These are phyloP conservation scores for Aspergillus pseudoterreus DNA, from an alignment of 2,329 filamentous ascomycete species.

Conservation along the genomic window DNA sequence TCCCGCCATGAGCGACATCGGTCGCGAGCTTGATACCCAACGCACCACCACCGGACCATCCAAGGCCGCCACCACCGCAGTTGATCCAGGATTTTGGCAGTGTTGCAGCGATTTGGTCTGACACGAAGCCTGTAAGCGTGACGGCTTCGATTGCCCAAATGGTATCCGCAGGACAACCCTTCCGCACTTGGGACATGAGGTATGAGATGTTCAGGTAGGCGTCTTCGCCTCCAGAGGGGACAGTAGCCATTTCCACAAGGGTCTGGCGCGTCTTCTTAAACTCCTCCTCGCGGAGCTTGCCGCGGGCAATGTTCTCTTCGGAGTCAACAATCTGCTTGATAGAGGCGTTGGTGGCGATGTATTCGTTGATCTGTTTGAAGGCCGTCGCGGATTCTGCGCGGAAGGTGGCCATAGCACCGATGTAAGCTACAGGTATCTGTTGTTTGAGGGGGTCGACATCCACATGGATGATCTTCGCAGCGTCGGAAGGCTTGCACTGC, in stretches of 20 bases:
- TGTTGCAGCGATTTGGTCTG: constrained; percentile 67
- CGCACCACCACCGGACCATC: constrained; percentile 74
- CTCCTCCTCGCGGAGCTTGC: constrained; percentile 53
- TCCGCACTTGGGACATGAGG: constrained; percentile 54
- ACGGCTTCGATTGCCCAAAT: constrained; percentile 78
- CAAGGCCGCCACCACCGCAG: constrained; percentile 74
- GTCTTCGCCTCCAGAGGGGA: constrained; percentile 53
- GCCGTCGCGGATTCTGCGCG: constrained; percentile 62
- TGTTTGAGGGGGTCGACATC: constrained; percentile 67
- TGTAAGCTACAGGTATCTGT: constrained; percentile 70
- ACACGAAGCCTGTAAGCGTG: constrained; percentile 64
- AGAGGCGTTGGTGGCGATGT: constrained; percentile 50
- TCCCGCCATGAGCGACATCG: constrained; percentile 48
- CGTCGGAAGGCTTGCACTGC: constrained; percentile 55
- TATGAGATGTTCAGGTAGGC: constrained; percentile 61
- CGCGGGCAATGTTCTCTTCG: constrained; percentile 44
- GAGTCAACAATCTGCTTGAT: constrained; percentile 43
- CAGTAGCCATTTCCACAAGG: constrained; percentile 55
- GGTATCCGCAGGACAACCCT: constrained; percentile 58
- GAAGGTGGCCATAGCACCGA: constrained; percentile 63
- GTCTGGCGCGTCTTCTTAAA: constrained; percentile 57
- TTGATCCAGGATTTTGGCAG: constrained; percentile 74
- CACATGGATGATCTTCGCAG: constrained; percentile 61
- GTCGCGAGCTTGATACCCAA: constrained; percentile 72
- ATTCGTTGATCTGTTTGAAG: constrained; percentile 65